Evolutionary conservation across 1,284 basidiomycete species (phyloP), one percentile per base, ranked within the genome.

Genomic region (Kwoniella shivajii): DNA sequence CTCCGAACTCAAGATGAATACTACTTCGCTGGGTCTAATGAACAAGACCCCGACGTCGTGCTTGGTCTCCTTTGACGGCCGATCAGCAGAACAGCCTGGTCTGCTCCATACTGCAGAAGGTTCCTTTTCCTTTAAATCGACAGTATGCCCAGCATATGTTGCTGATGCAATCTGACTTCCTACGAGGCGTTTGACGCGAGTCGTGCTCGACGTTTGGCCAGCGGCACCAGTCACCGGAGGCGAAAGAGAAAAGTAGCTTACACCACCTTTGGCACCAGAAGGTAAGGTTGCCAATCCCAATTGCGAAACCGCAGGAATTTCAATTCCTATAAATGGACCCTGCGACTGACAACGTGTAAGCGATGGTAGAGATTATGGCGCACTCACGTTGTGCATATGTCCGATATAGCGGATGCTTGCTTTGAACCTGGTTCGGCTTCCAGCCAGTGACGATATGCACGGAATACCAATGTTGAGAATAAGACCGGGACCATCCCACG

Each of bases 321-420:
- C 92, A 4, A 96, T 86, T 4, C 92, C 93, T 4, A 96, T 89
- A 92, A 92, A 96, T 0, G 88, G 85, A 0, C 91, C 92, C 5
- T 72, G 33, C 18, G 60, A 51, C 68, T 71, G 51, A 18, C 22
- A 11, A 34, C 14, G 16, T 6, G 6, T 6, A 30, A 18, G n/a
- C n/a, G 16, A 47, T n/a, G n/a, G n/a, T n/a, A n/a, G n/a, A n/a
- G n/a, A 6, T 38, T 18, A 18, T 38, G 7, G 6, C 41, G 39
- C 18, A 36, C 43, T 44, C 30, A 34, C 45, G 9, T 34, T 4
- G 0, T 49, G 27, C 4, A 94, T 84, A 65, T 88, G 86, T 2
- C 92, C 92, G 50, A 95, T 90, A 69, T 94, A 95, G 7, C 90
- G 82, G 20, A 91, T 90, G 64, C 86, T 87, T 1, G 91, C 92